phyloP scores from a whole-genome alignment of 2,329 filamentous ascomycete genomes.

The Ascochyta viciae-villosae region DNA sequence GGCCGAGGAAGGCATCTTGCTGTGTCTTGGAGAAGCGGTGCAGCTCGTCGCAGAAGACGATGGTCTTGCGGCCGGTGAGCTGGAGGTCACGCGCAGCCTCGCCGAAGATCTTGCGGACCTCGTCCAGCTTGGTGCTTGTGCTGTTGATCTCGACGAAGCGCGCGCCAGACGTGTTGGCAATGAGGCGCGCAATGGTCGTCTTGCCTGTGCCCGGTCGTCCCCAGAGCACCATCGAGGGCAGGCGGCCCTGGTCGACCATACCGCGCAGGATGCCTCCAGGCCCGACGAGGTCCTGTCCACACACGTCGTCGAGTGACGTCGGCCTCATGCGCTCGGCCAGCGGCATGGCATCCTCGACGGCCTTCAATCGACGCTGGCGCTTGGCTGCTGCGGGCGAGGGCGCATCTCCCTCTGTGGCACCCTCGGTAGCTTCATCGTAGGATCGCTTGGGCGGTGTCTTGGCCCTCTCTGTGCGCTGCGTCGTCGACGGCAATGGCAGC shows the following conservation, averaged over 20 bases:
- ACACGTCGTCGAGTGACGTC: constrained; percentile 81
- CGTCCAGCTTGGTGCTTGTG: constrained; percentile 83
- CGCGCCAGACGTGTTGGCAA: constrained; percentile 80
- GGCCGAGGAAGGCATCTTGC: constrained; percentile 92
- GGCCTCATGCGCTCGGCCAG: constrained; percentile 95
- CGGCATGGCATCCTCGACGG: constrained; percentile 74
- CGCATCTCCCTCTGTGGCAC: constrained; percentile 25
- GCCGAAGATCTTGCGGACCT: constrained; percentile 90
- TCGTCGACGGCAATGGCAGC: constrained; percentile 21
- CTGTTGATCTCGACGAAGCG: constrained; percentile 92
- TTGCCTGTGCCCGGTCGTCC: constrained; percentile 82
- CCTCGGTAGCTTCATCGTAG: constrained; percentile 29
- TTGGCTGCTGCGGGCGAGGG: constrained; percentile 50
- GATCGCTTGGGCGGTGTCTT: constrained; percentile 43
- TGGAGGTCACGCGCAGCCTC: constrained; percentile 82
- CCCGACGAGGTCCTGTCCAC: constrained; percentile 90
- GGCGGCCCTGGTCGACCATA: constrained; percentile 82
- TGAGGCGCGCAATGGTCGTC: constrained; percentile 90
- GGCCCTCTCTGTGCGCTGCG: constrained; percentile 16
- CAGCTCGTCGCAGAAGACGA: constrained; percentile 97
- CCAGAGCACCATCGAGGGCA: constrained; percentile 97
- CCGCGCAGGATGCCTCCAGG: constrained; percentile 81
- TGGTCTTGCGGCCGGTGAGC: constrained; percentile 87
- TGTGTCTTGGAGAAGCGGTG: constrained; percentile 90
- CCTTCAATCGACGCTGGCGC: constrained; percentile 63